Evolutionary conservation across 352 stramenopile species (phyloP), one percentile per base, ranked within the genome.

Genomic region (Globisporangium cystogenes): DNA sequence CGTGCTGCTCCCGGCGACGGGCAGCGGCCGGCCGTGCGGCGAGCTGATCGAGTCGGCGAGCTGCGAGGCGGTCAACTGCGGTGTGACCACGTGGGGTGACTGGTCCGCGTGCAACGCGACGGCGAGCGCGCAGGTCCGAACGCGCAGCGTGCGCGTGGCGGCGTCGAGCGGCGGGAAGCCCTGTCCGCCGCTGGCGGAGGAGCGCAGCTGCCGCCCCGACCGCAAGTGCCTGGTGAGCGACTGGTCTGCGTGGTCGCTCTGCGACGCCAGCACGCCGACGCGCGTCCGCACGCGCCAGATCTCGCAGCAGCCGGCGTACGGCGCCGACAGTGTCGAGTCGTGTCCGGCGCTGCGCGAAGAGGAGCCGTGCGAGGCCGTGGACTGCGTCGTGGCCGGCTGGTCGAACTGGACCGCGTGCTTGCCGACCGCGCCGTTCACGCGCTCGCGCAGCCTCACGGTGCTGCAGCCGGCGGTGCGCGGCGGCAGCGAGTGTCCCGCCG

Each of bases 381-480:
- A 87, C 47, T 89, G 78, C 44, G 65, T 65, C 0, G 67, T 86
- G 6, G 77, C 63, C 3, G 68, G 74, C 41, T 90, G 75, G 75
- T 48, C 55, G 0, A 46, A 67, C 15, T 89, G 75, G 73, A 64
- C 71, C 3, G 58, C 69, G 24, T 86, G 75, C 35, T 65, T 63
- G 10, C 4, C 59, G 8, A 65, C n/a, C 3, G 29, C 68, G 7
- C 76, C 59, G 3, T 82, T 60, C 59, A 43, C 74, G 44, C 59
- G 70, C n/a, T 74, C 59, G 7, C 66, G 69, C 2, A 73, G 53
- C 1, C 64, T 74, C 2, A 71, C 60, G 0, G 59, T 89, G n/a
- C 0, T 69, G 0, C 69, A 80, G 42, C 61, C 63, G 0, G 60
- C 73, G 14, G 43, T 80, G 0, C 64, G 65, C 26, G 70, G 68